Conservation (phyloP, 257 asterid species). For the Petrea volubilis region DNA sequence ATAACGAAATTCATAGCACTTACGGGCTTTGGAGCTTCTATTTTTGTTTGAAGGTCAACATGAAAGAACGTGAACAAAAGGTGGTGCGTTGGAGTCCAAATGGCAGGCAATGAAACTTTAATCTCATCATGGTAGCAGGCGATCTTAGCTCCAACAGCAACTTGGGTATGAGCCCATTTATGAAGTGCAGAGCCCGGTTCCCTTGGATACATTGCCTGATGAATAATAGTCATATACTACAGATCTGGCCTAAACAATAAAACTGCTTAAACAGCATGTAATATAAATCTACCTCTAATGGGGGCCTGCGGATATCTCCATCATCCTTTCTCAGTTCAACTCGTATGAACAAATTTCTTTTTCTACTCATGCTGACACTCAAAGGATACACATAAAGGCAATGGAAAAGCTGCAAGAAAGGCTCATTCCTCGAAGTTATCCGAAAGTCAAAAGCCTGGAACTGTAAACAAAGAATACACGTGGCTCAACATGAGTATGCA, state of each 20-base stretch:
- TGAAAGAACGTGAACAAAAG: conserved; percentile 93
- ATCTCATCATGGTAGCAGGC: conserved; percentile 98
- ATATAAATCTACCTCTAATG: conserved; percentile 74
- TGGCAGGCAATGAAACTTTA: conserved; percentile 92
- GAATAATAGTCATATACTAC: conserved; percentile 23
- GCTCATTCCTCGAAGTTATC: conserved; percentile 92
- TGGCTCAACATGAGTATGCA: conserved; percentile 12
- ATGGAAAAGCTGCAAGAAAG: conserved; percentile 96
- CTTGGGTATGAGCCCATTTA: conserved; percentile 87
- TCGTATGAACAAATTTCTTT: conserved; percentile 92
- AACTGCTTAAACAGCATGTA: conserved; percentile 29
- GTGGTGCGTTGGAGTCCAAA: conserved; percentile 94
- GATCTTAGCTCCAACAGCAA: conserved; percentile 90
- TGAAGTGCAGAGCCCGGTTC: conserved; percentile 76
- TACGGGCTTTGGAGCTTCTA: conserved; percentile 97
- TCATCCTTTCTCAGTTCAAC: conserved; percentile 95
- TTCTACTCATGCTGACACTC: conserved; percentile 86
- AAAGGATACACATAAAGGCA: conserved; percentile 95
- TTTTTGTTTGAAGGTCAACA: conserved; percentile 94
- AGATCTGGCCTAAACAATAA: conserved; percentile 29
- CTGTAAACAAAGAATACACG: conserved; percentile 43
- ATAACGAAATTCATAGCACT: conserved; percentile 38
- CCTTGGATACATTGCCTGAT: conserved; percentile 90
- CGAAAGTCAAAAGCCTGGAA: conserved; percentile 98
- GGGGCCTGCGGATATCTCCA: conserved; percentile 67